Evolutionary conservation across 2,329 filamentous ascomycete genomes (phyloP).

Genomic region (Hypoxylon sp.): DNA sequence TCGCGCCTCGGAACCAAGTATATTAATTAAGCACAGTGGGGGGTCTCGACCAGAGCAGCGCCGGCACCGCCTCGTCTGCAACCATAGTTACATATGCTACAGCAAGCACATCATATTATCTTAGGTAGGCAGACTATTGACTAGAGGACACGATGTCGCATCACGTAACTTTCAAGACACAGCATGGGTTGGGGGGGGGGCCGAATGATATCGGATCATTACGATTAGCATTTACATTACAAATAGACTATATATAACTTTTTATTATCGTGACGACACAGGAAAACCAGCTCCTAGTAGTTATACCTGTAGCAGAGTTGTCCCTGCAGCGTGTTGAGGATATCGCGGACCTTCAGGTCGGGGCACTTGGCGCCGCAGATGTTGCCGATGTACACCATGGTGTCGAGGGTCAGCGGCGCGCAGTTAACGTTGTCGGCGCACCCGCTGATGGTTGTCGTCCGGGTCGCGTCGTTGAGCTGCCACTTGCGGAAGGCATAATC

Average conservation of each 20-base stretch:
- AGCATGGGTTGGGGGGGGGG: neutral
- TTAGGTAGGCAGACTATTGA: neutral
- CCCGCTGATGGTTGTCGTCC: constrained; percentile 47
- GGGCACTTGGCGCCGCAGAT: constrained; percentile 49
- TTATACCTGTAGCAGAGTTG: constrained; percentile 49
- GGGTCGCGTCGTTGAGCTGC: constrained; percentile 44
- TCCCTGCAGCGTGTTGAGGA: constrained; percentile 45
- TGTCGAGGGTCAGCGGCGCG: constrained; percentile 48
- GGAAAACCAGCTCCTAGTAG: constrained; percentile 39
- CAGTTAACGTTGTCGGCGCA: constrained; percentile 47
- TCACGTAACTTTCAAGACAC: neutral
- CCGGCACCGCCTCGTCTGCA: constrained; percentile 10
- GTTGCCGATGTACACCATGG: constrained; percentile 43
- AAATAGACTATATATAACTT: constrained; percentile 1
- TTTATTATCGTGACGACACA: neutral
- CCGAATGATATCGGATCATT: neutral
- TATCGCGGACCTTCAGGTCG: constrained; percentile 45
- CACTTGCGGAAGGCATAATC: constrained; percentile 49
- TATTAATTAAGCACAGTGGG: constrained; percentile 28
- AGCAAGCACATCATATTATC: neutral
- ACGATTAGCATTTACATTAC: constrained; percentile 27
- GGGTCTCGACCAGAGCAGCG: neutral
- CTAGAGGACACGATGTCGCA: neutral
- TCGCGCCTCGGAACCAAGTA: constrained; percentile 15
- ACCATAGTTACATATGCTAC: constrained; percentile 26